Conservation (phyloP, 768 basidiomycete genomes). For the Vararia minispora region DNA sequence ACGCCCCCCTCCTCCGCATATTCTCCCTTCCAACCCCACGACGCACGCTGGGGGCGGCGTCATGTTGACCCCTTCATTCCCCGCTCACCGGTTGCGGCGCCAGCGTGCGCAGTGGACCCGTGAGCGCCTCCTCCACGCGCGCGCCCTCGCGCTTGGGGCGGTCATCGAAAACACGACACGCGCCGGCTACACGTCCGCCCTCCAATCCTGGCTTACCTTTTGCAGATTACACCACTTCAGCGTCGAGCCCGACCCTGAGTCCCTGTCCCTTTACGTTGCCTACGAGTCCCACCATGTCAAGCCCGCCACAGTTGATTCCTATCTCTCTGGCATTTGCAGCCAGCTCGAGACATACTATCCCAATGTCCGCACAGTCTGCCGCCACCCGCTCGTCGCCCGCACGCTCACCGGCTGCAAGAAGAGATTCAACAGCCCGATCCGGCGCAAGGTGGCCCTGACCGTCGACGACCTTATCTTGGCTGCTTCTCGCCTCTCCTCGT, state of each 20-base stretch:
- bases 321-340: conserved; percentile 28
- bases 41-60: conserved; percentile 16
- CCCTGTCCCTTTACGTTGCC: conserved; percentile 23
- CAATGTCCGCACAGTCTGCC: conserved; percentile 12
- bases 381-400: conserved; percentile 16
- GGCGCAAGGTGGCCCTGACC: conserved; percentile 20
- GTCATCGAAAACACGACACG: conserved; percentile 18
- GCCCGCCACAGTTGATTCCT: conserved; percentile 23
- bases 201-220: conserved; percentile 29
- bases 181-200: conserved; percentile 20
- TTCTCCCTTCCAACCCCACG: conserved; percentile 14
- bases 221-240: conserved; percentile 21
- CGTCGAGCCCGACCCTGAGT: conserved; percentile 25
- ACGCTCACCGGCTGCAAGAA: conserved; percentile 23
- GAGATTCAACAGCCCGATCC: conserved; percentile 10
- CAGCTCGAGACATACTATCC: conserved; percentile 23
- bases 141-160: conserved; percentile 23
- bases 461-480: conserved; percentile 8
- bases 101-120: conserved; percentile 22
- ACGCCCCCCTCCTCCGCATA: background rate
- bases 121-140: conserved; percentile 22
- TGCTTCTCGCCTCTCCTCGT: background rate
- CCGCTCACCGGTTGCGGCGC: conserved; percentile 23
- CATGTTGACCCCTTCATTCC: conserved; percentile 10
- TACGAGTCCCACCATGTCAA: conserved; percentile 28